Conservation (phyloP, 2,329 filamentous ascomycete genomes). For the Chrysosporium keratinophilum region DNA sequence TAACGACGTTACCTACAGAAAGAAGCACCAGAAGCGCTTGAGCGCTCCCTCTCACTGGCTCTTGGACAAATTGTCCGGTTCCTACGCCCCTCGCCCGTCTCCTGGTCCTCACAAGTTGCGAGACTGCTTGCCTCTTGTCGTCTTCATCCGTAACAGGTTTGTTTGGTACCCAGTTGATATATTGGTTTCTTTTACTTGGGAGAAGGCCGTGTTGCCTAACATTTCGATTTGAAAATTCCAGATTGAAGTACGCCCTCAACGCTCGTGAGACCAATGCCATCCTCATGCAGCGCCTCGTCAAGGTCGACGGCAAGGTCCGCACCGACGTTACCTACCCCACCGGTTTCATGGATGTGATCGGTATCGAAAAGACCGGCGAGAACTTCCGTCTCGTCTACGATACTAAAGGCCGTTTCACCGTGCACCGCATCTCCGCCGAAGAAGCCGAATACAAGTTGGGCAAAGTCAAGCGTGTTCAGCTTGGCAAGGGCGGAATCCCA, state of each 20-base stretch:
- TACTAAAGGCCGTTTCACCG: conserved; percentile 99
- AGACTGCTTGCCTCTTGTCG: conserved; percentile 96
- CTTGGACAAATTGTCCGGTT: conserved; percentile 97
- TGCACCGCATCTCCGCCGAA: conserved; percentile 97
- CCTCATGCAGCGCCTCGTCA: conserved; percentile 98
- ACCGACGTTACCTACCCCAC: conserved; percentile 96
- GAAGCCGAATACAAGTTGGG: conserved; percentile 99
- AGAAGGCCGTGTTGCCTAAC: background rate
- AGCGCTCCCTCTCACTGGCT: conserved; percentile 99
- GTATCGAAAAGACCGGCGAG: conserved; percentile 99
- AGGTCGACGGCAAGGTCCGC: conserved; percentile 99
- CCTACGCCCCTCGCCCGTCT: conserved; percentile 60
- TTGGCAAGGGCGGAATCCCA: conserved; percentile 99
- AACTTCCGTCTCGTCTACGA: conserved; percentile 99
- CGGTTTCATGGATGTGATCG: conserved; percentile 99
- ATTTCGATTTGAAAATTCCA: conserved; percentile 42
- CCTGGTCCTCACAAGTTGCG: conserved; percentile 97
- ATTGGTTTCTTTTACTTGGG: background rate
- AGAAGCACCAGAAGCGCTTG: conserved; percentile 99
- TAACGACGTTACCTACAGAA: conserved; percentile 43
- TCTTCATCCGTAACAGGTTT: conserved; percentile 78
- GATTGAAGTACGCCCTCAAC: conserved; percentile 99
- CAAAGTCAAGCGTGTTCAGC: conserved; percentile 99
- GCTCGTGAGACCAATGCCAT: conserved; percentile 94
- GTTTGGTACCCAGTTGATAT: conserved; percentile 15